A percentile compares a stretch with the other conserved stretches of the same genome.
Evolutionary conservation across 2,329 filamentous ascomycete species (phyloP).

Genomic region (Trichoderma harzianum): DNA sequence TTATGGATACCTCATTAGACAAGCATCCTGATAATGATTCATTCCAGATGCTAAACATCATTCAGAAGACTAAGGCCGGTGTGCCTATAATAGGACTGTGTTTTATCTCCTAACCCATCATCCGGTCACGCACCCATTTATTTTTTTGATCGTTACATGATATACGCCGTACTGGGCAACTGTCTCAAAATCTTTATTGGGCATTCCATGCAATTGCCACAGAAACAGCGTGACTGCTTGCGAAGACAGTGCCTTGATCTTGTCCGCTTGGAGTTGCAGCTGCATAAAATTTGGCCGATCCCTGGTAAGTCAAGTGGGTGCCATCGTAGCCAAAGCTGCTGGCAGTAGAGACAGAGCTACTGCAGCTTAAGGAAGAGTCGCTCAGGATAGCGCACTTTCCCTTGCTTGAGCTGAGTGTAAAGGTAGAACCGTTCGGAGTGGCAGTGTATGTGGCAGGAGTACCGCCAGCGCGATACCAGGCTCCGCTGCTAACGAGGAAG

Average conservation of each 20-base stretch:
- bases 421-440: neutral
- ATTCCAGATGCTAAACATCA: too few relatives aligned
- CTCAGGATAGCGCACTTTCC: constrained; percentile 9
- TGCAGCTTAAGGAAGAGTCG: constrained; percentile 1
- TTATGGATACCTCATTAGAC: too few relatives aligned
- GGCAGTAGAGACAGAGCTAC: neutral
- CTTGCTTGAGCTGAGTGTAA: constrained; percentile 3
- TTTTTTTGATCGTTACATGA: neutral
- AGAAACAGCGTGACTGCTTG: neutral
- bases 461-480: constrained; percentile 7
- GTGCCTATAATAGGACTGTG: neutral
- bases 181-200: neutral
- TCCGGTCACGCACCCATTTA: neutral
- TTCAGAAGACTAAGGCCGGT: too few relatives aligned
- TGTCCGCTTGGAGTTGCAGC: neutral
- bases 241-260: neutral
- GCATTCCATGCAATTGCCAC: neutral
- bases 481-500: neutral
- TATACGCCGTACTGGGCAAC: neutral
- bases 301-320: neutral
- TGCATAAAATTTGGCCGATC: neutral
- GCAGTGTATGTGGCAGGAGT: constrained; percentile 6
- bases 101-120: neutral
- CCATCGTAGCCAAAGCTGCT: constrained; percentile 2
- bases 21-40: too few relatives aligned